Conservation (phyloP, 139 green algal species). For the Micractinium sp. region DNA sequence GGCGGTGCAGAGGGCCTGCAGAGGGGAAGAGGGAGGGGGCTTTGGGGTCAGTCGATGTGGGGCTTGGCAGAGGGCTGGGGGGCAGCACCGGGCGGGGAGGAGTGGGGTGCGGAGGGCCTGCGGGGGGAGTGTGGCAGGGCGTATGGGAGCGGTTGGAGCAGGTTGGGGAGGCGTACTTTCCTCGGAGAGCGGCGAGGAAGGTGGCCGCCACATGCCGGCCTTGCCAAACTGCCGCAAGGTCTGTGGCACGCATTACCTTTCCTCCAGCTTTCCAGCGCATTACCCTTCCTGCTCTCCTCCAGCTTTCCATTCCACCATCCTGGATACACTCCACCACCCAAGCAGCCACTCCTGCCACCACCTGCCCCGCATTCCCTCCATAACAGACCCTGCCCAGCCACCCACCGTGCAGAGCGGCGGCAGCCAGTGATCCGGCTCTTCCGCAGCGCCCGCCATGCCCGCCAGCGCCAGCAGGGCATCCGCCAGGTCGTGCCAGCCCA, state of each 20-base stretch:
- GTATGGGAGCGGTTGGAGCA: too few relatives aligned
- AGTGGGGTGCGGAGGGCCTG: too few relatives aligned
- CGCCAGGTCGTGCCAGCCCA: slow-evolving; percentile 54
- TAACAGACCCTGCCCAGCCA: background rate
- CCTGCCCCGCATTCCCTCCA: background rate
- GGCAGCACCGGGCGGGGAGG: too few relatives aligned
- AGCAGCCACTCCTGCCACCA: background rate
- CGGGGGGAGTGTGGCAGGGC: too few relatives aligned
- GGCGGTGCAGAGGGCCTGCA: slow-evolving; percentile 33
- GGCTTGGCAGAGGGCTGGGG: too few relatives aligned
- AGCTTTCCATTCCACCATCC: too few relatives aligned
- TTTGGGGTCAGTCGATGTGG: too few relatives aligned
- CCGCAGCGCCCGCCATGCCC: slow-evolving; percentile 11
- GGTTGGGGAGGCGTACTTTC: too few relatives aligned
- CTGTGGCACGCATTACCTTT: background rate
- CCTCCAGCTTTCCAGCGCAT: background rate
- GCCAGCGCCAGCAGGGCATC: slow-evolving; percentile 38
- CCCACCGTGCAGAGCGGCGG: slow-evolving; percentile 34
- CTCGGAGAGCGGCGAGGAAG: too few relatives aligned
- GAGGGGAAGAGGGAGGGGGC: background rate
- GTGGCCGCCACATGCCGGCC: too few relatives aligned
- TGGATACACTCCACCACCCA: background rate
- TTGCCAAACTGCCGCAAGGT: too few relatives aligned
- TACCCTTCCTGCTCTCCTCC: background rate
- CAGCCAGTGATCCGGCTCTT: slow-evolving; percentile 31